phyloP scores from a whole-genome alignment of 129 eudicot species.

The Lactuca sativa region DNA sequence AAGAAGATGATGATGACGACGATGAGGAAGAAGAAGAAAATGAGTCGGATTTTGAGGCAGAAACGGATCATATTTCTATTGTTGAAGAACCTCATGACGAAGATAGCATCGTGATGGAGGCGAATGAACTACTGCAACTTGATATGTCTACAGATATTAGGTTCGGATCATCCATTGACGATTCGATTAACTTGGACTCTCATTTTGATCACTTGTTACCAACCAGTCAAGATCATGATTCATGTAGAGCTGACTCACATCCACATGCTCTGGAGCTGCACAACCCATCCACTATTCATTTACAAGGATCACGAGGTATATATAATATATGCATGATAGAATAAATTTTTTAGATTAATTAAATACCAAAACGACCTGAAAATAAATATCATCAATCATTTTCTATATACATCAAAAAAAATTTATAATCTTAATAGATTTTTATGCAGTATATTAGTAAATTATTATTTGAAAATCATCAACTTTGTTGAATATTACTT shows the following conservation, averaged over 20 bases:
- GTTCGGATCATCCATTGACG: constrained; percentile 60
- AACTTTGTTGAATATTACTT: neutral
- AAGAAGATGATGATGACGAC: constrained; percentile 21
- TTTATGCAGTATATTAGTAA: no score
- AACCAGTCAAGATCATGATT: constrained; percentile 20
- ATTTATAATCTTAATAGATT: no score
- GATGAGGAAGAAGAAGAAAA: constrained; percentile 34
- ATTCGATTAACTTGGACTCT: constrained; percentile 50
- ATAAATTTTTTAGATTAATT: no score
- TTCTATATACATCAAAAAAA: no score
- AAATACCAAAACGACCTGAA: no score
- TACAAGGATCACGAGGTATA: constrained; percentile 40
- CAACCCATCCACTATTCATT: constrained; percentile 21
- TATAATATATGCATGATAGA: no score
- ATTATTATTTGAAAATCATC: no score
- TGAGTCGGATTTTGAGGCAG: constrained; percentile 38
- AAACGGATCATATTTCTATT: constrained; percentile 15
- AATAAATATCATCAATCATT: no score
- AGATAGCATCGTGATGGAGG: constrained; percentile 4
- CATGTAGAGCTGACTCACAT: constrained; percentile 33
- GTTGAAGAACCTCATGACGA: neutral
- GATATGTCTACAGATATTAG: constrained; percentile 49
- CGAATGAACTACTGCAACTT: constrained; percentile 48
- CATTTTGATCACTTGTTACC: constrained; percentile 30
- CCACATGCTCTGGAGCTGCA: constrained; percentile 23